Base-by-base conservation (phyloP, 2,329 filamentous ascomycete genomes). In the Volutella citrinella region DNA sequence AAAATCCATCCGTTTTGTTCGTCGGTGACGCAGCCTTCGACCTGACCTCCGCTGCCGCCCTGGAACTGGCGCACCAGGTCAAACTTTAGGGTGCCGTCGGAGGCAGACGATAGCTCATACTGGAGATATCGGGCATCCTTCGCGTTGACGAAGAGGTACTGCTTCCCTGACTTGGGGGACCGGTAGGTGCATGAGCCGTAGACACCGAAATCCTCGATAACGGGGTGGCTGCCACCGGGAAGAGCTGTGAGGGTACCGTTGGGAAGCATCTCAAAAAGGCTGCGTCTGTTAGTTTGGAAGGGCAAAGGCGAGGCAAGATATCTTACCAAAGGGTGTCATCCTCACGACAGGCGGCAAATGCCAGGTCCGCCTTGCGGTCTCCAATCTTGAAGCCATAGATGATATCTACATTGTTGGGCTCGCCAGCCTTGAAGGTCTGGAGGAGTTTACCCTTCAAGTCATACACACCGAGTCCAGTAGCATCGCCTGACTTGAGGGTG, bases 341-440 rank as follows among this genome's bases (percentile, higher is more conserved):
- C 4, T 55, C 60, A 19, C 72, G 61, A 33, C 73, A 76, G 6
- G 68, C 71, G 2, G 71, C 71, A 45, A 68, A 74, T 2, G 65
- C 64, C 10, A 76, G 51, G 43, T 76, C 71, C 2, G 70, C 54
- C 2, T 49, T 66, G 4, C 65, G 59, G 12, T 63, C 51, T 2
- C 69, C 70, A 0, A 63, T 56, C 5, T 60, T 46, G 28, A 76
- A 69, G 9, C 60, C 61, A 33, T 74, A 75, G 25, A 76, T 72
- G 17, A 76, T 60, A 31, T 76, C 72, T 1, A 76, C 70, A 22
- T 76, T 76, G 40, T 76, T 74, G 0, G 73, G 73, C 34, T 76
- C 59, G 2, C 59, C 61, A 1, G 70, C 70, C 0, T 51, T 37
- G 7, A 72, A 55, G 5, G 61, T 59, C 45, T 74, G 70, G 1